phyloP scores from a whole-genome alignment of 1,284 basidiomycete genomes.

The Leccinum olivaceoglutinosum region DNA sequence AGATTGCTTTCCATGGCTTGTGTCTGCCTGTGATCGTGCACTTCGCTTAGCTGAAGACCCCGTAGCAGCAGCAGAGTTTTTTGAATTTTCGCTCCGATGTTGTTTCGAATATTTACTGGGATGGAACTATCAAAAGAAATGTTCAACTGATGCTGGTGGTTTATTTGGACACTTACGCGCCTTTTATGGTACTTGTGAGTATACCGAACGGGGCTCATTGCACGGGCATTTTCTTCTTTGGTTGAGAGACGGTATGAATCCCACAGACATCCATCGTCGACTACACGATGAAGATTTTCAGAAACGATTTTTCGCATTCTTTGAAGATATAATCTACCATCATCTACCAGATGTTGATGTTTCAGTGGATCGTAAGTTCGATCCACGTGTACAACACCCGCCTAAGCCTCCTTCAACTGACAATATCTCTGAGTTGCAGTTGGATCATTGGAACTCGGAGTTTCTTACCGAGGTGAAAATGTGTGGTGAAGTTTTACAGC shows the following conservation, averaged over 20 bases:
- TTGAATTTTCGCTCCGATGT: too few relatives aligned
- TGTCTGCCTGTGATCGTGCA: too few relatives aligned
- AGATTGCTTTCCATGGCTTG: too few relatives aligned
- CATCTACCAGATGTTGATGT: background rate
- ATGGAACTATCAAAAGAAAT: too few relatives aligned
- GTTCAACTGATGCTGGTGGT: background rate
- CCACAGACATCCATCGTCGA: background rate
- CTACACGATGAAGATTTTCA: background rate
- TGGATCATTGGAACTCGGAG: background rate
- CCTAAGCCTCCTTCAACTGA: too few relatives aligned
- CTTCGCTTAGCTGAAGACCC: too few relatives aligned
- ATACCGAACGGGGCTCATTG: conserved; percentile 9
- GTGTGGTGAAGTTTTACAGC: conserved; percentile 8
- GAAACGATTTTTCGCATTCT: conserved; percentile 7
- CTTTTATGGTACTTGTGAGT: conserved; percentile 13
- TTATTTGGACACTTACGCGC: conserved; percentile 6
- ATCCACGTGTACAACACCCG: too few relatives aligned
- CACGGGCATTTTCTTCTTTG: conserved; percentile 16
- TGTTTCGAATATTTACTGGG: too few relatives aligned
- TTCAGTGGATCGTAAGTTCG: too few relatives aligned
- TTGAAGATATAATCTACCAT: conserved; percentile 10
- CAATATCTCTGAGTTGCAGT: too few relatives aligned
- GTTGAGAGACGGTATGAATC: conserved; percentile 4
- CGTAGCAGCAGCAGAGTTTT: too few relatives aligned
- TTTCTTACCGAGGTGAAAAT: conserved; percentile 2